Conservation (phyloP, 768 basidiomycete species). For the Sarcomyxa edulis region DNA sequence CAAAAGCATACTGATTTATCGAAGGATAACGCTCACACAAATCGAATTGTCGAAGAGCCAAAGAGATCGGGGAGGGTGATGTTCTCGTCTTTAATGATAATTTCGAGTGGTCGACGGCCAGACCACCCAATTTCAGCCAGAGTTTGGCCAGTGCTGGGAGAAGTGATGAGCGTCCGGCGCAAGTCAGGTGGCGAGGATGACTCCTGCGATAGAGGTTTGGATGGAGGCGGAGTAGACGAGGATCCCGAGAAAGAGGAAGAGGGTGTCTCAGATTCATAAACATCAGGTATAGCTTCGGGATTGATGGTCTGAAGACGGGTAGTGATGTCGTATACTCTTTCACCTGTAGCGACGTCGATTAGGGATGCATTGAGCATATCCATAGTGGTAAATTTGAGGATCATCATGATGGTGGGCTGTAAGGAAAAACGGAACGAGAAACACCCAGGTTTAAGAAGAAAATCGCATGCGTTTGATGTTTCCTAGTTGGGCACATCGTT, state of each 20-base stretch:
- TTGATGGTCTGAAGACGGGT: constrained; percentile 32
- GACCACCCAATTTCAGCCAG: constrained; percentile 50
- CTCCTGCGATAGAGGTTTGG: constrained; percentile 15
- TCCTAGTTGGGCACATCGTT: constrained; percentile 41
- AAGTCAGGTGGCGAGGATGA: constrained; percentile 2
- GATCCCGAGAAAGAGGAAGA: constrained; percentile 14
- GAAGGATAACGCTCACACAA: constrained; percentile 36
- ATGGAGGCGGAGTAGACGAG: constrained; percentile 6
- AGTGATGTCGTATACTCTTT: constrained; percentile 41
- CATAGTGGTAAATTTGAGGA: constrained; percentile 52
- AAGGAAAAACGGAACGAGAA: no score
- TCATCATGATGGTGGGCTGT: no score
- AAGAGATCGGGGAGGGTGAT: constrained; percentile 50
- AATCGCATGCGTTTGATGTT: no score
- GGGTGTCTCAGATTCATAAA: no score
- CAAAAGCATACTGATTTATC: constrained; percentile 1
- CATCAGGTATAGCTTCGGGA: constrained; percentile 7
- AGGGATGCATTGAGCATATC: constrained; percentile 56
- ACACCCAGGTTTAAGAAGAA: no score
- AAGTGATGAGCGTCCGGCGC: constrained; percentile 39
- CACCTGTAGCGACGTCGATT: constrained; percentile 46
- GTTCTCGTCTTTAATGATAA: constrained; percentile 45
- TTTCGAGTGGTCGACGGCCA: constrained; percentile 44
- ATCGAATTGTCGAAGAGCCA: constrained; percentile 47
- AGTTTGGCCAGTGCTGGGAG: constrained; percentile 31